Evolutionary conservation across 257 asterid genomes (phyloP).

Genomic region (Echites panduratus): DNA sequence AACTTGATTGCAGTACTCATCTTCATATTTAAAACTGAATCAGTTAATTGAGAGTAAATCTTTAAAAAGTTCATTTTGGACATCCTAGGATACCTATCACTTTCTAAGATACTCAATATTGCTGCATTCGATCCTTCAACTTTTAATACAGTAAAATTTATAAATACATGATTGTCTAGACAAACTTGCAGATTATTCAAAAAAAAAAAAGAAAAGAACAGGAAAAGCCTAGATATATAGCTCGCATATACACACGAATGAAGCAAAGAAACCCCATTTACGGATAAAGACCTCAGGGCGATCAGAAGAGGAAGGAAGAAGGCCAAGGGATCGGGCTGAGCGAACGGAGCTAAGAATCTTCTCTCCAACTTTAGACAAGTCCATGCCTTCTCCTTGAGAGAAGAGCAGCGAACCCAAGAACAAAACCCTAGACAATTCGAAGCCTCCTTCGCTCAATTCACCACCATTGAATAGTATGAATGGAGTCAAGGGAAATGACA

Average conservation of each 20-base stretch:
- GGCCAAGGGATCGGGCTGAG: constrained; percentile 95
- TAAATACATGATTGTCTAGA: not conserved
- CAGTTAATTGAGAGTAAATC: not conserved
- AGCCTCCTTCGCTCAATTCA: constrained; percentile 71
- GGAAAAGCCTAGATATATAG: not conserved
- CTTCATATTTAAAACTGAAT: not conserved
- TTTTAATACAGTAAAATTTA: not conserved
- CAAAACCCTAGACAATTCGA: constrained; percentile 79
- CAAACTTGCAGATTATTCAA: not conserved
- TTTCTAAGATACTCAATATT: not conserved
- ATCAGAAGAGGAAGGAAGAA: constrained; percentile 59
- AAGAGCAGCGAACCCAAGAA: constrained; percentile 93
- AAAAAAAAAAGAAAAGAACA: not conserved
- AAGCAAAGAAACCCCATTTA: not conserved
- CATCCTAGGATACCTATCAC: not conserved
- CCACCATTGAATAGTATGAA: constrained; percentile 70
- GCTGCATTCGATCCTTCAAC: not conserved
- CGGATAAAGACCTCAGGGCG: constrained; percentile 71
- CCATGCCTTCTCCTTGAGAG: constrained; percentile 85
- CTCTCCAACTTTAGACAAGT: constrained; percentile 96
- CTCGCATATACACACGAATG: not conserved
- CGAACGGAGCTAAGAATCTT: constrained; percentile 97
- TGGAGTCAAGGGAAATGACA: constrained; percentile 76
- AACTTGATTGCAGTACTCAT: not conserved
- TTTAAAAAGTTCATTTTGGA: not conserved